Conservation (phyloP, 208 protist species). For the Willaertia magna region DNA sequence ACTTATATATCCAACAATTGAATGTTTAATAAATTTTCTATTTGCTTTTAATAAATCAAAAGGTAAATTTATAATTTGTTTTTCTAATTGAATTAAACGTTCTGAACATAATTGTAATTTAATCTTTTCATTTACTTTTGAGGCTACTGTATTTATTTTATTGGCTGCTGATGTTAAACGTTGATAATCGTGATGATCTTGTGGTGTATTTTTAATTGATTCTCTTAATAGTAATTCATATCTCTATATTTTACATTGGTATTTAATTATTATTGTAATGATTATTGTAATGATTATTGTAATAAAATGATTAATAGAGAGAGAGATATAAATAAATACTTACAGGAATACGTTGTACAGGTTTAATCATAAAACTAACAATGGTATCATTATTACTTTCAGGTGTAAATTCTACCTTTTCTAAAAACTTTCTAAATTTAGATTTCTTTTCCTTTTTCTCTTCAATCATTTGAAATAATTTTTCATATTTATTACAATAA, state of each 20-base stretch:
- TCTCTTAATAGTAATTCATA: not conserved
- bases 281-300: no score
- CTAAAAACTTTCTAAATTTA: not conserved
- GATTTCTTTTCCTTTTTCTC: not conserved
- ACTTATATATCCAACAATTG: not conserved
- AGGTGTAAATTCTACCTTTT: not conserved
- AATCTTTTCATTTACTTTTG: not conserved
- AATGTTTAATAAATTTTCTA: not conserved
- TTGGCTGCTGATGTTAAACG: not conserved
- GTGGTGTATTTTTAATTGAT: not conserved
- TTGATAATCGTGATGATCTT: not conserved
- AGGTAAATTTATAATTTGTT: not conserved
- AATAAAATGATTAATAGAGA: not conserved
- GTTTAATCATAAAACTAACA: not conserved
- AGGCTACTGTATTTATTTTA: not conserved
- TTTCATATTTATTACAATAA: slow-evolving; percentile 1
- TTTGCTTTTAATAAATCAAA: not conserved
- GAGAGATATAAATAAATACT: not conserved
- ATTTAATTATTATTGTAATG: no score
- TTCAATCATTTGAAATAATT: not conserved
- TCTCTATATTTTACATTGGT: no score
- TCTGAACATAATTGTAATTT: not conserved
- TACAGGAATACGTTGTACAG: not conserved
- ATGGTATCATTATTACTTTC: not conserved
- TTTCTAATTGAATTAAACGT: not conserved